Conservation (phyloP, 148 eudicot species). For the Amaranthus palmeri region DNA sequence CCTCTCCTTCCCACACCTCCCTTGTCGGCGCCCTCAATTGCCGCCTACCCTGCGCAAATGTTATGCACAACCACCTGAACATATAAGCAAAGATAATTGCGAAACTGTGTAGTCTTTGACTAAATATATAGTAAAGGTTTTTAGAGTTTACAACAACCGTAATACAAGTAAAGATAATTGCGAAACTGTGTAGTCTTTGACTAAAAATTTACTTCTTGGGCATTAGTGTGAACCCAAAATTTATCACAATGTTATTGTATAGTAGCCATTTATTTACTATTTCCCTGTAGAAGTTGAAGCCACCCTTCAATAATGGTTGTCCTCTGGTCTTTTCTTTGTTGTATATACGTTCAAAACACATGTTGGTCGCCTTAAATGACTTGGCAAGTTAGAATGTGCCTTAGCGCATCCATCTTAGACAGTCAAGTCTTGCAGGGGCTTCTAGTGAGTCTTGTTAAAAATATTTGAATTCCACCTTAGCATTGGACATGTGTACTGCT, state of each 20-base stretch:
- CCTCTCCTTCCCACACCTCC: no score
- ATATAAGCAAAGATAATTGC: no score
- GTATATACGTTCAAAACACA: constrained; percentile 1
- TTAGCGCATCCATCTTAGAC: background rate
- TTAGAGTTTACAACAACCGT: no score
- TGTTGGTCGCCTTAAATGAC: constrained; percentile 8
- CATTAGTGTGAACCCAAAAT: no score
- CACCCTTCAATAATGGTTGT: background rate
- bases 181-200: no score
- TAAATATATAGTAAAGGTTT: no score
- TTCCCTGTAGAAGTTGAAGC: background rate
- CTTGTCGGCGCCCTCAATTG: no score
- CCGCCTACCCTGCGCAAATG: no score
- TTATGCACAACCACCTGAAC: no score
- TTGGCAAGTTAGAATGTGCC: constrained; percentile 5
- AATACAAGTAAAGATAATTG: no score
- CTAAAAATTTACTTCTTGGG: no score
- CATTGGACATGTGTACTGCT: background rate
- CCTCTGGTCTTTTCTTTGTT: background rate
- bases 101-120: no score
- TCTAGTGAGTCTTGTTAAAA: background rate
- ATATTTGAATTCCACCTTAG: background rate
- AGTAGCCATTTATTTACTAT: background rate
- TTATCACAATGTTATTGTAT: background rate
- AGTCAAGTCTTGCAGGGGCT: background rate